phyloP scores from a whole-genome alignment of 306 rosid species.

The Abrus precatorius region DNA sequence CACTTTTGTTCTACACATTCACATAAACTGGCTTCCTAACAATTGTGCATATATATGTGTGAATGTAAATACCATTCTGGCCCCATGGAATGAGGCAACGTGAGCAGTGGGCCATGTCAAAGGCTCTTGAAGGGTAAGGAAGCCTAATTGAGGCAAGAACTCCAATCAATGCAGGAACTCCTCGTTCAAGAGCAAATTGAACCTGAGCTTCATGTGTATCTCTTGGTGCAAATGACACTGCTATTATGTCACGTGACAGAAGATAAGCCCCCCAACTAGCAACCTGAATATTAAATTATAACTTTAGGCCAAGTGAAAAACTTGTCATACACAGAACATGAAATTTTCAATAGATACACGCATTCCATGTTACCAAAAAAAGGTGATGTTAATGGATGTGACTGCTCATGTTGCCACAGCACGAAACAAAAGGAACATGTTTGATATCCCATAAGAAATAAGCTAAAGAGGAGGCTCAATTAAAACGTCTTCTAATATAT shows the following conservation, averaged over 20 bases:
- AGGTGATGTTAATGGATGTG: constrained; percentile 14
- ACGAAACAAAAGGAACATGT: neutral
- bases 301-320: constrained; percentile 4
- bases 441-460: constrained; percentile 22
- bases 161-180: constrained; percentile 95
- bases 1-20: neutral
- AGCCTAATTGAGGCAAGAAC: constrained; percentile 89
- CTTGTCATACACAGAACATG: neutral
- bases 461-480: neutral
- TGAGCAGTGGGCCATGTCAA: constrained; percentile 98
- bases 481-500: neutral
- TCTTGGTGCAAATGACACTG: constrained; percentile 96
- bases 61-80: constrained; percentile 58
- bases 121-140: constrained; percentile 95
- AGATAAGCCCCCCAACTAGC: constrained; percentile 99
- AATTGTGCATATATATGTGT: no score
- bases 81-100: constrained; percentile 99
- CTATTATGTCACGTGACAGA: constrained; percentile 77
- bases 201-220: constrained; percentile 99
- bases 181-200: constrained; percentile 96
- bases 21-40: neutral
- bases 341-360: neutral
- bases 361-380: constrained; percentile 19
- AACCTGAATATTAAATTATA: constrained; percentile 60
- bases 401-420: neutral